phyloP scores from a whole-genome alignment of 2,329 filamentous ascomycete species.

The Aspergillus glaucus region DNA sequence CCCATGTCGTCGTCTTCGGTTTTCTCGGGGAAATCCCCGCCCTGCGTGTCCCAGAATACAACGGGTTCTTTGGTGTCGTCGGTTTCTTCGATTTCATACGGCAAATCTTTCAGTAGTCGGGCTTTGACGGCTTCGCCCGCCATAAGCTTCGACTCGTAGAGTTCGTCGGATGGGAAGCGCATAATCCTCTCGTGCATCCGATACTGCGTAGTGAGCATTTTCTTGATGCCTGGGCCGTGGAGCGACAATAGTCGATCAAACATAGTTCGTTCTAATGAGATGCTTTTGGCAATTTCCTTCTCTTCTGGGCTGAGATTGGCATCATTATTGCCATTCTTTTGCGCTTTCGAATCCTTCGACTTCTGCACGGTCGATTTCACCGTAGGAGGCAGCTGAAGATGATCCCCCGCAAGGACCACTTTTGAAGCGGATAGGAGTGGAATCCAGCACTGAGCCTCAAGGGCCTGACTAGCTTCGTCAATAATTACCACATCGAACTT shows the following conservation, averaged over 20 bases:
- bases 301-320: constrained; percentile 33
- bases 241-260: constrained; percentile 82
- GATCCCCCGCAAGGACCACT: constrained; percentile 86
- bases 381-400: constrained; percentile 87
- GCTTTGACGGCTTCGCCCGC: constrained; percentile 73
- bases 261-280: constrained; percentile 77
- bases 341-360: constrained; percentile 18
- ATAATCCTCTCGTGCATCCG: constrained; percentile 97
- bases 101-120: constrained; percentile 68
- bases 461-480: constrained; percentile 90
- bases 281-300: constrained; percentile 40
- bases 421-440: constrained; percentile 73
- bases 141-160: constrained; percentile 76
- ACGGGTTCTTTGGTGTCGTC: constrained; percentile 85
- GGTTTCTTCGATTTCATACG: constrained; percentile 68
- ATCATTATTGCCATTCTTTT: constrained; percentile 13
- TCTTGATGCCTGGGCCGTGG: constrained; percentile 77
- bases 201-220: constrained; percentile 95
- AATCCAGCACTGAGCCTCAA: constrained; percentile 97
- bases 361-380: constrained; percentile 65
- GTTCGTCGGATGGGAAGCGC: constrained; percentile 81
- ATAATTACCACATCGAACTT: constrained; percentile 91
- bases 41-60: constrained; percentile 94
- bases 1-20: constrained; percentile 63
- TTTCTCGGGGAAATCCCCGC: constrained; percentile 82